Percentiles rank a stretch among this genome's conserved stretches.
phyloP scores from a whole-genome alignment of 345 rosid species.

The Lenwebbia sp. region DNA sequence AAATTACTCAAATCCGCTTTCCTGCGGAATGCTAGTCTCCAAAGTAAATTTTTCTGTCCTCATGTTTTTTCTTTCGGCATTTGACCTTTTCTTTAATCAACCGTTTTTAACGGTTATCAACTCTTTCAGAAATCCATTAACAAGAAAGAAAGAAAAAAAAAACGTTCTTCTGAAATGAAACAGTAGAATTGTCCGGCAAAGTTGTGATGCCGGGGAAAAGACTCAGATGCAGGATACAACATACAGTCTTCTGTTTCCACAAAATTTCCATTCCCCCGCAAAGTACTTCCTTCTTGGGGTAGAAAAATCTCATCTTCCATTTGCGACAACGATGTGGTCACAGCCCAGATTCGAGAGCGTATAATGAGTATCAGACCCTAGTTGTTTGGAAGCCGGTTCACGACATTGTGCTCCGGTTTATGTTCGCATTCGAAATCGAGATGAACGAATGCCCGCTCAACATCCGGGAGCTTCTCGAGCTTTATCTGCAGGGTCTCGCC shows the following conservation, averaged over 20 bases:
- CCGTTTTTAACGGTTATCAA: not conserved
- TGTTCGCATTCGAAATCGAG: conserved; percentile 83
- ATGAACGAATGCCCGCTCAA: conserved; percentile 91
- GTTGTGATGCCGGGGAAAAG: not conserved
- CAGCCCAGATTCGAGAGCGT: not conserved
- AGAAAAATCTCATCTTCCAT: not conserved
- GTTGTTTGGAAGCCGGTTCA: conserved; percentile 50
- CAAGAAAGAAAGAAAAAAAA: not conserved
- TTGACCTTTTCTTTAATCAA: not conserved
- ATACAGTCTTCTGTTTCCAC: not conserved
- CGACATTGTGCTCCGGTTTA: conserved; percentile 79
- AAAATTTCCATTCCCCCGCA: not conserved
- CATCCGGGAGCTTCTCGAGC: conserved; percentile 74
- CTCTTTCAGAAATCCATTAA: not conserved
- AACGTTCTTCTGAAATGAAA: not conserved
- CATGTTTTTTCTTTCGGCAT: not conserved
- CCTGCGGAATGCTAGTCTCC: not conserved
- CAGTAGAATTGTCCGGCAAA: not conserved
- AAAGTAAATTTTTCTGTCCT: not conserved
- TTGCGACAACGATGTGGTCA: not conserved
- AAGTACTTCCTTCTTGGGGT: not conserved
- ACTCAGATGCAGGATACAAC: not conserved
- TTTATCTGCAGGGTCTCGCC: conserved; percentile 80
- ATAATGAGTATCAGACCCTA: not conserved
- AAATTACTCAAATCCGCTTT: not conserved